Conservation (phyloP, 257 asterid species). For the Primulina huaijiensis region DNA sequence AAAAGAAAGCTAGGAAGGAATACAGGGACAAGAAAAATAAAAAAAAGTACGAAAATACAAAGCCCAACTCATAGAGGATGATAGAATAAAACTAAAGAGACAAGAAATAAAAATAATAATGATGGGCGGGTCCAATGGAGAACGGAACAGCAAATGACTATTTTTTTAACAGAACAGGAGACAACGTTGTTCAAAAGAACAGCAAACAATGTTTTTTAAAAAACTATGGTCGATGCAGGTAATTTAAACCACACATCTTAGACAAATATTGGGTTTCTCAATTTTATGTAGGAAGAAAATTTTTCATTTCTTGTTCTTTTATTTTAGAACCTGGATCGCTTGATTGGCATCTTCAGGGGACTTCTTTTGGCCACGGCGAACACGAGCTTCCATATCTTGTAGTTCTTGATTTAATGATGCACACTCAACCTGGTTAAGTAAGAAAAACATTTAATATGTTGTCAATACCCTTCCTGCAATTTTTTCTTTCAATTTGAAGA, state of each 20-base stretch:
- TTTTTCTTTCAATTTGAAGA: conserved; percentile 21
- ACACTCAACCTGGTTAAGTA: conserved; percentile 73
- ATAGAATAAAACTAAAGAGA: neutral
- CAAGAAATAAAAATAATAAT: too few species aligned
- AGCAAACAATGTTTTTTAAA: too few species aligned
- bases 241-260: conserved; percentile 13
- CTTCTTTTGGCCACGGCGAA: conserved; percentile 89
- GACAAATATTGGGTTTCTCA: neutral
- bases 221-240: neutral
- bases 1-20: neutral
- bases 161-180: too few species aligned
- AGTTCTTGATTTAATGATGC: conserved; percentile 90
- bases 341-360: conserved; percentile 91
- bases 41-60: neutral
- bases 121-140: neutral
- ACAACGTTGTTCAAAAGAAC: too few species aligned
- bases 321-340: conserved; percentile 71
- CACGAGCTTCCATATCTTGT: conserved; percentile 93
- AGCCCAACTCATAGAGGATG: neutral
- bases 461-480: conserved; percentile 17
- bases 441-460: conserved; percentile 13
- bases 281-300: conserved; percentile 13
- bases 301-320: neutral
- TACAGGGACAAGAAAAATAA: neutral
- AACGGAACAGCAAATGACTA: too few species aligned